Conservation (phyloP, 2,329 filamentous ascomycete genomes). For the Cryphonectria radicalis region DNA sequence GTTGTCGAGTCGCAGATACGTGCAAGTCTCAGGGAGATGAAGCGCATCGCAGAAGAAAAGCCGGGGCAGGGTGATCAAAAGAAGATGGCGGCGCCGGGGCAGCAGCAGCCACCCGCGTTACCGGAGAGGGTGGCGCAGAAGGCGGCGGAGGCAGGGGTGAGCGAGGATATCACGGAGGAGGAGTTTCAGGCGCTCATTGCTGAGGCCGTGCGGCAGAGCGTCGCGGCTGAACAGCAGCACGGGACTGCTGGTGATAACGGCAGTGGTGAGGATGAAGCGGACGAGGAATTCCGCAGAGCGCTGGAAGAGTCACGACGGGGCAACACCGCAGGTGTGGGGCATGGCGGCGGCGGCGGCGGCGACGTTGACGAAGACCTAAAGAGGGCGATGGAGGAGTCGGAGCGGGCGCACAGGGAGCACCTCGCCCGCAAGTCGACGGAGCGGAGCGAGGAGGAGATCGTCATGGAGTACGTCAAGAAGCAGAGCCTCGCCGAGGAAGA, state of each 20-base stretch:
- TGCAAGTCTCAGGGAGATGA: slow-evolving; percentile 67
- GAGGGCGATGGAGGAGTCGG: slow-evolving; percentile 53
- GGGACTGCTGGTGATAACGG: slow-evolving; percentile 27
- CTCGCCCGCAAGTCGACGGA: slow-evolving; percentile 41
- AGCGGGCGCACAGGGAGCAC: slow-evolving; percentile 49
- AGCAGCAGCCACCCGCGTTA: slow-evolving; percentile 31
- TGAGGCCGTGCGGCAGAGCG: slow-evolving; percentile 58
- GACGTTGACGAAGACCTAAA: slow-evolving; percentile 50
- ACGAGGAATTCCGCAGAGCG: slow-evolving; percentile 45
- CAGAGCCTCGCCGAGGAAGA: slow-evolving; percentile 74
- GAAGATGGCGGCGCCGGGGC: slow-evolving; percentile 7
- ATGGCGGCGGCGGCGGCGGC: slow-evolving; percentile 37
- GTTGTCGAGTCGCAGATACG: slow-evolving; percentile 75
- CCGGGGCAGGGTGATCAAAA: slow-evolving; percentile 22
- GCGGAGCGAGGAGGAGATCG: slow-evolving; percentile 69
- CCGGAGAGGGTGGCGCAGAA: slow-evolving; percentile 34
- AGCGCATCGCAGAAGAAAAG: slow-evolving; percentile 33
- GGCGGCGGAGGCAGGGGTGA: slow-evolving; percentile 38
- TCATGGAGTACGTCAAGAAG: slow-evolving; percentile 77
- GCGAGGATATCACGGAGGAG: slow-evolving; percentile 55
- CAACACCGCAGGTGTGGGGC: slow-evolving; percentile 22
- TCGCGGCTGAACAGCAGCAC: slow-evolving; percentile 36
- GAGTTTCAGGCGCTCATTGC: slow-evolving; percentile 62
- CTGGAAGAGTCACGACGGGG: slow-evolving; percentile 46
- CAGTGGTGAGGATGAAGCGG: slow-evolving; percentile 33